Base-by-base conservation (phyloP, 306 rosid species). In the Dalbergia cultrata region DNA sequence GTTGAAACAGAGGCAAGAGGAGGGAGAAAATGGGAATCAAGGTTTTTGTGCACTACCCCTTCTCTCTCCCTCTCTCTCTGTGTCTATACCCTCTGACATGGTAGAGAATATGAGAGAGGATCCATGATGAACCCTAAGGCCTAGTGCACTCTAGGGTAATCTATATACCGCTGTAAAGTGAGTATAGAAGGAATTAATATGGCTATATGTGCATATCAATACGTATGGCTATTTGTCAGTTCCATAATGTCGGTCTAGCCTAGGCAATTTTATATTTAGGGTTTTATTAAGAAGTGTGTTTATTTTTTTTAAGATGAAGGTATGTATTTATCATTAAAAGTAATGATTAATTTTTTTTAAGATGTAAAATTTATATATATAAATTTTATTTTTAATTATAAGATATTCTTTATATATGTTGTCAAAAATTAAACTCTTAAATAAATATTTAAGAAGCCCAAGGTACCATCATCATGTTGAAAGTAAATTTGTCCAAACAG, bases 1-100 rank as follows among this genome's bases (percentile, higher is more conserved):
- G 89, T 85, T 85, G 89, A 85, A 85, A 82, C 62, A 78, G 70
- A 85, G 74, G 89, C 31, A 13, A 4, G 44, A 47, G 19, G 41
- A 37, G 41, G 7, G 49, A 12, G 56, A 50, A n/a, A 49, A n/a
- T 44, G 77, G 18, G 35, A 49, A 78, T 74, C 84, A 69, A 85
- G 82, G 84, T 61, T 82, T 78, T 85, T 81, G 80, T 72, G 74
- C 80, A 66, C 72, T 67, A 41, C 8, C 52, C 52, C 35, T 56
- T 41, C 1, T 62, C 13, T 72, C 33, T 67, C 11, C 62, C 13
- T 80, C 33, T 67, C 11, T 71, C 13, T 80, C 61, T 82, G 34
- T 80, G 16, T 9, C 13, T 14, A 19, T 14, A 4, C 57, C 13
- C 21, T 59, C 85, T 85, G 77, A 85, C 88, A 80, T 57, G 3